Evolutionary conservation across 768 basidiomycete genomes (phyloP), one percentile per base, ranked within the genome.

Genomic region (Pisolithus orientalis): DNA sequence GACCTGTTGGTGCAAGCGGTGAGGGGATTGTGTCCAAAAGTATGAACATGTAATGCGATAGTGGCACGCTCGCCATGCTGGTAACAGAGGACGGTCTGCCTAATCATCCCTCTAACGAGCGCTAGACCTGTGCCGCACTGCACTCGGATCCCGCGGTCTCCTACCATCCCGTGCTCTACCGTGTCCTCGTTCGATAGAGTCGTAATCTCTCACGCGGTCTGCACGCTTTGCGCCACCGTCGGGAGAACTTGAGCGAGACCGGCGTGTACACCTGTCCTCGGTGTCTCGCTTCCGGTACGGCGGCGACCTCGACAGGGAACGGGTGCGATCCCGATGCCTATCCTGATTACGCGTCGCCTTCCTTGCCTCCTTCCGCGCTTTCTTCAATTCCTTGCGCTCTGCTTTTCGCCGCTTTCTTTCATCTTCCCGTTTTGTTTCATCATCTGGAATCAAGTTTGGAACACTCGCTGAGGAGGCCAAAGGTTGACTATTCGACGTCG

Each of bases 341-440:
- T 58, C 56, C 28, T 63, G 67, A n/a, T 57, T 70, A 34, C 65
- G 70, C 56, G 64, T 65, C 53, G 68, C 63, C 50, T 70, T 71
- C 51, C 70, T 71, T 58, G 72, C 70, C 59, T 82, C 80, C 63
- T 80, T 84, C 53, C 71, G 74, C 5, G 71, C 74, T n/a, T 76
- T 72, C 59, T 77, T 83, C 66, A 79, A 79, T 59, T 80, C 84
- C 62, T 80, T 86, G 51, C 74, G 72, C 51, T 79, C 78, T 14
- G 72, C 76, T 59, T 78, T 85, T 53, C 70, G 72, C 49, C 72
- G 69, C 17, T 70, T 70, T 53, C 71, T 79, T 61, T 83, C 82
- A 56, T 65, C 60, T 34, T 60, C 60, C 48, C 60, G 68, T 51
- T 60, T 55, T 62, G 60, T 65, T 63, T 61, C 71, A 56, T 59